Percentiles rank a stretch among this genome's conserved stretches.
These are phyloP conservation scores for Pseudopithomyces chartarum DNA, from an alignment of 2,329 filamentous ascomycete genomes.

Conservation along the genomic window DNA sequence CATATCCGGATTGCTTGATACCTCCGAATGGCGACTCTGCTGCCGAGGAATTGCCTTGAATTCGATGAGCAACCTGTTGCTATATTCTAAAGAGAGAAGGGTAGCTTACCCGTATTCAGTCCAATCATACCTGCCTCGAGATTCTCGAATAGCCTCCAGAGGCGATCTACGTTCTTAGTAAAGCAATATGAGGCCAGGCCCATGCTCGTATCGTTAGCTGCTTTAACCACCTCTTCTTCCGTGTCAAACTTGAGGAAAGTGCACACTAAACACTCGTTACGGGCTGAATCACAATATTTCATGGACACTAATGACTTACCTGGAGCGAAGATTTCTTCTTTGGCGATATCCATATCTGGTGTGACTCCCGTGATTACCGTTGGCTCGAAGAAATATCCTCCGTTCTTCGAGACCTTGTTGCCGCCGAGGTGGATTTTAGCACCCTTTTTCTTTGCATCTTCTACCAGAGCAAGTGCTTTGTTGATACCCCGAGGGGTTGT, in stretches of 20 bases:
- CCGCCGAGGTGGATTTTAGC: conserved; percentile 69
- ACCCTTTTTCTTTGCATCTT: conserved; percentile 67
- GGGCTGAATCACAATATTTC: background rate
- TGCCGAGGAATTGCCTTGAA: conserved; percentile 63
- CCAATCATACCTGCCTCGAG: conserved; percentile 74
- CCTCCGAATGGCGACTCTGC: conserved; percentile 71
- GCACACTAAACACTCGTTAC: conserved; percentile 20
- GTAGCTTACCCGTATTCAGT: conserved; percentile 60
- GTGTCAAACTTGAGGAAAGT: conserved; percentile 69
- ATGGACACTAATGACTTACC: conserved; percentile 42
- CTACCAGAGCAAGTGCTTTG: conserved; percentile 64
- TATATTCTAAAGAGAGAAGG: background rate
- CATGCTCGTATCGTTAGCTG: conserved; percentile 67
- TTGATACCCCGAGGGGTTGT: conserved; percentile 61
- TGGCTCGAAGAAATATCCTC: conserved; percentile 72
- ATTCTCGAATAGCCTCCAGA: conserved; percentile 69
- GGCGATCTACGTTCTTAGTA: conserved; percentile 69
- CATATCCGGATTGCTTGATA: conserved; percentile 71
- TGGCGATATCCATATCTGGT: conserved; percentile 60
- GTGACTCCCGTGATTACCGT: conserved; percentile 67
- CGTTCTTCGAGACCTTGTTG: conserved; percentile 50
- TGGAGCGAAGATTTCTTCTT: conserved; percentile 70
- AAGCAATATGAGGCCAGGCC: conserved; percentile 71
- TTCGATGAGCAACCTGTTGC: background rate
- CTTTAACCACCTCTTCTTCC: conserved; percentile 66